Conservation (phyloP, 768 basidiomycete species). For the Boletus insuetus region DNA sequence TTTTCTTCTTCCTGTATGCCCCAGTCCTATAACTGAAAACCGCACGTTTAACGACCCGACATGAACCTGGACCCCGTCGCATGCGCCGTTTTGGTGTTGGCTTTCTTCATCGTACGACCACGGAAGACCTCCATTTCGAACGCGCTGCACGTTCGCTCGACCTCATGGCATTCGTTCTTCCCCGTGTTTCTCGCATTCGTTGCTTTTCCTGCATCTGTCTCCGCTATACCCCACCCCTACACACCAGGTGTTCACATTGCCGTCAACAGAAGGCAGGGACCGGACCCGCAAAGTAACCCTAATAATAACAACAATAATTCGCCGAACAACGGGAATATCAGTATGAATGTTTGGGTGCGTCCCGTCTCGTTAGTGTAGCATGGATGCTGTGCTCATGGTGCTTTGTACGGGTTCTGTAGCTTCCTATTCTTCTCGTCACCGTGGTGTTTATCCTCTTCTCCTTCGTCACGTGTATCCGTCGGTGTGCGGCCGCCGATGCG, state of each 20-base stretch:
- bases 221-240: constrained; percentile 6
- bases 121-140: neutral
- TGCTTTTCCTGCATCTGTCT: neutral
- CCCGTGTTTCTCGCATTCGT: constrained; percentile 2
- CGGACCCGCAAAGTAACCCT: neutral
- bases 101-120: neutral
- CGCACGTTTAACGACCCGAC: constrained; percentile 1
- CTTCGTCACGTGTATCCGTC: constrained; percentile 22
- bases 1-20: neutral
- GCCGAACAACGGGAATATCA: constrained; percentile 3
- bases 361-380: neutral
- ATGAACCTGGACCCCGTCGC: neutral
- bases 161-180: constrained; percentile 5
- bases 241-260: neutral
- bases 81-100: neutral
- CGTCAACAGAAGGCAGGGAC: neutral
- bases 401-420: constrained; percentile 5
- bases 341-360: constrained; percentile 29
- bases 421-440: constrained; percentile 28
- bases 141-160: neutral
- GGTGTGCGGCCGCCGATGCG: constrained; percentile 5
- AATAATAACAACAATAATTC: neutral
- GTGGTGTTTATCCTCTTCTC: constrained; percentile 21
- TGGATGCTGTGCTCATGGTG: neutral
- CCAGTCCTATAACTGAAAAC: neutral